Conservation (phyloP, 306 rosid species). For the Benincasa hispida region DNA sequence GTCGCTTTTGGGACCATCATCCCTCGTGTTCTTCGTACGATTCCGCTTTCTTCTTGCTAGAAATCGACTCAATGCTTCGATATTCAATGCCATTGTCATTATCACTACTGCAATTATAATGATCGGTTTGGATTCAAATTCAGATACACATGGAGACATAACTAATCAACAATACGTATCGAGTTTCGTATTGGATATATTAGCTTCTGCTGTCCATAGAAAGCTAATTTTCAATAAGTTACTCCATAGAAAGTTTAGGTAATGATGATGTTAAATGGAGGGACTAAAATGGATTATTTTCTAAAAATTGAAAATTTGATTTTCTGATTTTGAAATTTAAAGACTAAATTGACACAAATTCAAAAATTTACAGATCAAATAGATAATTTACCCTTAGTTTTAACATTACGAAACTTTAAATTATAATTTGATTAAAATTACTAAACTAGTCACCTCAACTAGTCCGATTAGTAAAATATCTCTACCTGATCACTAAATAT, state of each 20-base stretch:
- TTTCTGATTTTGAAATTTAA: too few species aligned
- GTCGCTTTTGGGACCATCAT: slow-evolving; percentile 69
- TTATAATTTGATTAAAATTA: too few species aligned
- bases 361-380: too few species aligned
- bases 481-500: too few species aligned
- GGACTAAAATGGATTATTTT: too few species aligned
- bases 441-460: too few species aligned
- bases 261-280: too few species aligned
- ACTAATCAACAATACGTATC: slow-evolving; percentile 40
- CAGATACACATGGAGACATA: slow-evolving; percentile 48
- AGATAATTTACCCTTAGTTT: too few species aligned
- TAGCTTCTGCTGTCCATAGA: slow-evolving; percentile 87
- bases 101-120: slow-evolving; percentile 63
- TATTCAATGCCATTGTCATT: slow-evolving; percentile 47
- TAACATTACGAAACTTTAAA: too few species aligned
- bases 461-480: too few species aligned
- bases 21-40: slow-evolving; percentile 62
- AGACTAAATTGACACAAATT: too few species aligned
- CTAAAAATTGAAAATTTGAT: too few species aligned
- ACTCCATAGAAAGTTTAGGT: slow-evolving; percentile 47
- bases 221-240: slow-evolving; percentile 60
- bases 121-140: slow-evolving; percentile 76
- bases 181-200: slow-evolving; percentile 76
- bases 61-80: slow-evolving; percentile 54
- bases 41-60: slow-evolving; percentile 65